These are phyloP conservation scores for Colletotrichum shisoi DNA, from an alignment of 2,329 filamentous ascomycete species.

Conservation along the genomic window DNA sequence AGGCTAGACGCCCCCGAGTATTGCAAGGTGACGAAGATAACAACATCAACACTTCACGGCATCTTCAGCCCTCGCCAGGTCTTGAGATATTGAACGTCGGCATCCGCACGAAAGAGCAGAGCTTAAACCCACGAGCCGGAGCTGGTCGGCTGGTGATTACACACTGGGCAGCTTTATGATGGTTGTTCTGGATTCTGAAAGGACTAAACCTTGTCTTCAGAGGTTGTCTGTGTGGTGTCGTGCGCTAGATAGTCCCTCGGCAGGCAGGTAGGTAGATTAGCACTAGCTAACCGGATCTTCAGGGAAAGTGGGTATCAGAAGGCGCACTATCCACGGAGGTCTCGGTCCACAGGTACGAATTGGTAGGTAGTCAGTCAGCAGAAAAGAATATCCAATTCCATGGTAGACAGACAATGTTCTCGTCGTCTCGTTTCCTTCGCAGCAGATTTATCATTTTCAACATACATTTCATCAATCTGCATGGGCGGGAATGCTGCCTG, in stretches of 20 bases:
- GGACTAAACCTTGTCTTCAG: not conserved
- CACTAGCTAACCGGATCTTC: not conserved
- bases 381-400: too few species aligned
- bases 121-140: not conserved
- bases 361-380: too few species aligned
- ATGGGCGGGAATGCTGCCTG: not conserved
- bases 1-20: not conserved
- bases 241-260: not conserved
- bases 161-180: not conserved
- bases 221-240: not conserved
- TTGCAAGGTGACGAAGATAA: too few species aligned
- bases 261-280: not conserved
- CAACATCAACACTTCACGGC: not conserved
- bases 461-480: not conserved
- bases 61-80: not conserved
- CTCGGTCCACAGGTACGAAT: not conserved
- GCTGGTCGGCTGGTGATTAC: not conserved
- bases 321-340: not conserved
- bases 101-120: not conserved
- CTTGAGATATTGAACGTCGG: not conserved
- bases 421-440: not conserved
- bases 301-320: conserved; percentile 4
- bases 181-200: not conserved
- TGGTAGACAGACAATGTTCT: too few species aligned
- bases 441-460: not conserved